Evolutionary conservation across 1,284 basidiomycete species (phyloP), one percentile per base, ranked within the genome.

Genomic region (Volvariella volvacea): DNA sequence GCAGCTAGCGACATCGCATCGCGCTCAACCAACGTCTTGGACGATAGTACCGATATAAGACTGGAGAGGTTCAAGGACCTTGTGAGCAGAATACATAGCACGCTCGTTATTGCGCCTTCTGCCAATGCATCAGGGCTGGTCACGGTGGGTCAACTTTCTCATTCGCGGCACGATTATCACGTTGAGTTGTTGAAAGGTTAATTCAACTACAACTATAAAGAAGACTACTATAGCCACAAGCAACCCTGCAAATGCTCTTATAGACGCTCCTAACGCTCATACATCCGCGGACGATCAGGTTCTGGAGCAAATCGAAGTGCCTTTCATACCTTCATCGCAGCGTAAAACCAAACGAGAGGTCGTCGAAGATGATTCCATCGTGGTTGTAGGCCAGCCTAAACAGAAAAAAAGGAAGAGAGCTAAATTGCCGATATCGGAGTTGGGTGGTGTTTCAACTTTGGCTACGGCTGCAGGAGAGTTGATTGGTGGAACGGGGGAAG

Each of bases 251-350:
- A 28, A 28, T 28, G 25, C 6, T 28, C 6, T 12, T 28, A 6
- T 12, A 12, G 12, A 12, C 6, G 12, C 25, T 28, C 6, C 12
- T 6, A 28, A 28, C 25, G 12, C 25, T 6, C 12, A 6, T 28
- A 22, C 45, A 1, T 41, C 38, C 37, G 50, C 50, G 44, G 42
- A 14, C 10, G 38, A 39, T 10, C 20, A 42, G 28, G 42, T 48
- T 21, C 54, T 57, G 15, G 50, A 48, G 56, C 74, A 76, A 43
- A 71, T 78, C 39, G 83, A 88, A 59, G 74, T 88, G 4, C 76
- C 85, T 4, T 88, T 79, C 51, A 67, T 88, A n/a, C 83, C 85
- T 44, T 70, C 75, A 2, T 59, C 72, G 4, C 71, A 78, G 55
- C 72, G 73, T 34, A 58, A 58, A 39, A 55, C 55, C 14, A 56